Conservation (phyloP, 805 yeast species). For the Wickerhamomyces bovis region DNA sequence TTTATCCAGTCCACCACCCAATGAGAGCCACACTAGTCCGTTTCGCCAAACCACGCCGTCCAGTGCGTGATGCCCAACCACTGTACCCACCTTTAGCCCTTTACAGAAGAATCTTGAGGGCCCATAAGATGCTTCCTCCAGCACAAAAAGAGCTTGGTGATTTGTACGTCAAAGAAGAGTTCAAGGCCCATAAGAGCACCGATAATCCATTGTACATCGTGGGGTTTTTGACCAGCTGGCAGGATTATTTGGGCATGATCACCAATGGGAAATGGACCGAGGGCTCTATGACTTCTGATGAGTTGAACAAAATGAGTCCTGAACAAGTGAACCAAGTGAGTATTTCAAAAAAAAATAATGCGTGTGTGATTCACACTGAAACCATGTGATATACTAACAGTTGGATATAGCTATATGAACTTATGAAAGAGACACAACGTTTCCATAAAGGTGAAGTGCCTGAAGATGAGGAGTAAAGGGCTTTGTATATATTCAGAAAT, state of each 20-base stretch:
- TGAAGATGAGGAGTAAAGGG: neutral
- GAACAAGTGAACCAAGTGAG: slow-evolving; percentile 72
- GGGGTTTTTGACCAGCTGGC: slow-evolving; percentile 94
- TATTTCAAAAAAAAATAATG: too few relatives aligned
- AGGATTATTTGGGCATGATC: slow-evolving; percentile 62
- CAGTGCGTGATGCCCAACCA: slow-evolving; percentile 30
- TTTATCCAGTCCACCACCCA: neutral
- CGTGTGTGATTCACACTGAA: too few relatives aligned
- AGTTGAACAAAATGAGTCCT: slow-evolving; percentile 78
- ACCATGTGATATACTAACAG: neutral
- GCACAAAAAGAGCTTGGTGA: slow-evolving; percentile 81
- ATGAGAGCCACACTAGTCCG: slow-evolving; percentile 13
- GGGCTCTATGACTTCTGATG: slow-evolving; percentile 53
- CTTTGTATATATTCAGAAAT: neutral
- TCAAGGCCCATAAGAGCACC: slow-evolving; percentile 70
- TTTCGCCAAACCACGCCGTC: slow-evolving; percentile 14
- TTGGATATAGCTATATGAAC: slow-evolving; percentile 43
- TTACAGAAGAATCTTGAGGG: slow-evolving; percentile 75
- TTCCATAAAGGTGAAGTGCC: slow-evolving; percentile 15
- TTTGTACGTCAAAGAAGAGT: slow-evolving; percentile 82
- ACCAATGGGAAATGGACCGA: slow-evolving; percentile 60
- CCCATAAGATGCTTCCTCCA: slow-evolving; percentile 63
- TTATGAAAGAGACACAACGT: slow-evolving; percentile 62
- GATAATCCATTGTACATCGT: slow-evolving; percentile 92
- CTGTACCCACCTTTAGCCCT: slow-evolving; percentile 77